A percentile compares a stretch with the other conserved stretches of the same genome.
Conservation (phyloP, 1,139 yeast species). For the Candida sanyaensis region DNA sequence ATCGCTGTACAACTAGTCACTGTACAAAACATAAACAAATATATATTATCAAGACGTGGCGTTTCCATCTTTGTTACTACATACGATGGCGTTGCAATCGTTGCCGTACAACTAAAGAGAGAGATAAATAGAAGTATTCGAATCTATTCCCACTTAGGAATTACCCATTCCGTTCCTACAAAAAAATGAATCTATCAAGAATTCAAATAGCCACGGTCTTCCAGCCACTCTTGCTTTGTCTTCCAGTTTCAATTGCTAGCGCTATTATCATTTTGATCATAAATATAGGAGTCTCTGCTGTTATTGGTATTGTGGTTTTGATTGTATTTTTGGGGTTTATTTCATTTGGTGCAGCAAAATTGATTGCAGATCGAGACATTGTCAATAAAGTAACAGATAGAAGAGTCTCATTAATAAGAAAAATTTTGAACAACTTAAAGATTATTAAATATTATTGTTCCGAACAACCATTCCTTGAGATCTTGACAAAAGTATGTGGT, state of each 20-base stretch:
- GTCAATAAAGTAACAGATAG: conserved; percentile 35
- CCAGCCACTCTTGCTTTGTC: conserved; percentile 29
- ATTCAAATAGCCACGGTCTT: conserved; percentile 36
- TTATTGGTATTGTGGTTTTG: conserved; percentile 36
- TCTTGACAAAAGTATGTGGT: conserved; percentile 47
- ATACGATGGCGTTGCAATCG: too few species aligned
- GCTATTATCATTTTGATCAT: conserved; percentile 33
- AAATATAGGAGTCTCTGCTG: conserved; percentile 37
- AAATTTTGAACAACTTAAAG: conserved; percentile 36
- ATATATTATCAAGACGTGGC: too few species aligned
- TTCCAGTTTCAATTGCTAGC: conserved; percentile 32
- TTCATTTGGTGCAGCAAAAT: conserved; percentile 23
- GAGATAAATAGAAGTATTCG: too few species aligned
- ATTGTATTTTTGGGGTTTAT: conserved; percentile 26
- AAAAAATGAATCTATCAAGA: conserved; percentile 37
- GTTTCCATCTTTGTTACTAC: too few species aligned
- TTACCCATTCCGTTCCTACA: too few species aligned
- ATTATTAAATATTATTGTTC: conserved; percentile 53
- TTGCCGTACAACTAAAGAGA: too few species aligned
- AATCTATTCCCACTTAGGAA: too few species aligned
- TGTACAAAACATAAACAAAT: too few species aligned
- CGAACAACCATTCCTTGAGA: conserved; percentile 61
- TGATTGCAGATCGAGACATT: conserved; percentile 27
- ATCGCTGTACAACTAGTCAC: too few species aligned
- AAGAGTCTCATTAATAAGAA: conserved; percentile 35